Evolutionary conservation across 208 protist genomes (phyloP).

Genomic region (Naegleria gruberi): DNA sequence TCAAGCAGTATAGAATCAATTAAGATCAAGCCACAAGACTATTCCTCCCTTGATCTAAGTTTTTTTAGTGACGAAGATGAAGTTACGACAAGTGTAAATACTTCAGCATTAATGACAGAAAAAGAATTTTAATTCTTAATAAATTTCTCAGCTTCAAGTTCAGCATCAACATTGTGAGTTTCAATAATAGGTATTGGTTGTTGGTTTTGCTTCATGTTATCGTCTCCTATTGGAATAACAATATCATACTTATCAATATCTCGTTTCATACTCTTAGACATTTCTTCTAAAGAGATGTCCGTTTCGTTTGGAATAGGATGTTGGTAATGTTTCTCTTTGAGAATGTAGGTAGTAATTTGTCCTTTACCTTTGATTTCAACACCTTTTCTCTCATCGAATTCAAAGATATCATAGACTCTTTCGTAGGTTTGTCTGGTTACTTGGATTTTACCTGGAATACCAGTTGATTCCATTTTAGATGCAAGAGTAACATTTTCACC

Average conservation of each 20-base stretch:
- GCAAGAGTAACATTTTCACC: not conserved
- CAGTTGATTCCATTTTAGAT: slow-evolving; percentile 23
- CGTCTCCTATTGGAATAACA: no score
- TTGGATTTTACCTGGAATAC: slow-evolving; percentile 30
- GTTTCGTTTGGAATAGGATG: not conserved
- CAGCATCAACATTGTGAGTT: no score
- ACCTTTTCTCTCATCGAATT: slow-evolving; percentile 12
- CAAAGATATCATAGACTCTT: not conserved
- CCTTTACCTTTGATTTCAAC: slow-evolving; percentile 5
- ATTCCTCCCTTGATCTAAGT: not conserved
- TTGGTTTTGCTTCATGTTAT: no score
- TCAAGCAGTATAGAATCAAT: not conserved
- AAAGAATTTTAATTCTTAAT: no score
- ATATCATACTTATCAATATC: no score
- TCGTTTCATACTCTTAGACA: no score
- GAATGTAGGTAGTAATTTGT: not conserved
- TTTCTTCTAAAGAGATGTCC: not conserved
- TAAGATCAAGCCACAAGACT: not conserved
- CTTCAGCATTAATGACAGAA: no score
- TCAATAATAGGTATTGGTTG: no score
- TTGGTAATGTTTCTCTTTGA: not conserved
- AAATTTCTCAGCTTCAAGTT: not conserved
- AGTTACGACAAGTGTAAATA: no score
- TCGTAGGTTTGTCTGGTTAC: slow-evolving; percentile 14
- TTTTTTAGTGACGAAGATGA: not conserved